Evolutionary conservation across 331 rosid species (phyloP).

Genomic region (Prunus yedoensis): DNA sequence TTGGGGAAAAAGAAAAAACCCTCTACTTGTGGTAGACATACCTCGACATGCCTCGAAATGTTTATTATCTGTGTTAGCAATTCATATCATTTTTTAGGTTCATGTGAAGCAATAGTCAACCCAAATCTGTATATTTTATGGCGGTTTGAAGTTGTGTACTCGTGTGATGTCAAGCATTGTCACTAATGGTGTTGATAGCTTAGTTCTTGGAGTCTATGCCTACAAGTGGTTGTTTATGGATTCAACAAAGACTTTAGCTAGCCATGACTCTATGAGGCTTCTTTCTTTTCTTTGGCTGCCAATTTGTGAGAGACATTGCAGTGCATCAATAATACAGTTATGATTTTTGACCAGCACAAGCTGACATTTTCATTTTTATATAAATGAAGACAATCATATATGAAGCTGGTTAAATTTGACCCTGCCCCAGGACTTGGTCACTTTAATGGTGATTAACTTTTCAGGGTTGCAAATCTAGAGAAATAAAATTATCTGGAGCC

Average conservation of each 20-base stretch:
- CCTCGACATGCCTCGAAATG: too few species aligned
- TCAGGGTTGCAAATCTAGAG: slow-evolving; percentile 84
- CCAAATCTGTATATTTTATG: too few species aligned
- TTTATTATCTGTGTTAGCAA: not conserved
- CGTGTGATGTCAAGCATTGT: not conserved
- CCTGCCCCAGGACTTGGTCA: not conserved
- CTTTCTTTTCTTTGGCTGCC: not conserved
- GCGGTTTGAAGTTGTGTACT: not conserved
- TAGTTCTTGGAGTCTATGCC: not conserved
- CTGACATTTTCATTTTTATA: not conserved
- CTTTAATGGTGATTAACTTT: slow-evolving; percentile 3
- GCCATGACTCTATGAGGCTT: not conserved
- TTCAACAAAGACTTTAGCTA: not conserved
- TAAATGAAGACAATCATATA: not conserved
- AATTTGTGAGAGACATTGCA: not conserved
- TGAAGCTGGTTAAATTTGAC: not conserved
- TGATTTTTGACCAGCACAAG: not conserved
- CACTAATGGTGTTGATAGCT: not conserved
- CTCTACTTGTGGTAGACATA: too few species aligned
- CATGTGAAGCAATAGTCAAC: not conserved
- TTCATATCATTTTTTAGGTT: too few species aligned
- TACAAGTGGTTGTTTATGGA: not conserved
- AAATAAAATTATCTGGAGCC: slow-evolving; percentile 69
- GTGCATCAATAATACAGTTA: not conserved
- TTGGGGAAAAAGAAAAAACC: too few species aligned